phyloP scores from a whole-genome alignment of 2,329 filamentous ascomycete species.

The Lasiodiplodia citricola region DNA sequence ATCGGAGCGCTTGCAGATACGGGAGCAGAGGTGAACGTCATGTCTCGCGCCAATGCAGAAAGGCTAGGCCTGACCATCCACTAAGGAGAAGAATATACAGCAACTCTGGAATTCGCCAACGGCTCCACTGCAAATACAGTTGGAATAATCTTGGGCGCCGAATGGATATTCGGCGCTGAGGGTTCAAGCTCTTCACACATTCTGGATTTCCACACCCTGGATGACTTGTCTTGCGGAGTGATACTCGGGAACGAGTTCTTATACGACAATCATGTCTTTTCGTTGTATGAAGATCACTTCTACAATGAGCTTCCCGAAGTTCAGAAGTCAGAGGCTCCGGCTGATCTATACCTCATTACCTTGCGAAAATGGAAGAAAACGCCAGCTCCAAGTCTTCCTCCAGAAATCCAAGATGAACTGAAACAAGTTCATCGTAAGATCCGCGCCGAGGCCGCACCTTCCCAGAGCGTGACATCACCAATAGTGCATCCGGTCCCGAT shows the following conservation, averaged over 20 bases:
- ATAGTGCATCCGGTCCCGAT: too few species aligned
- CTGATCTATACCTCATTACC: too few species aligned
- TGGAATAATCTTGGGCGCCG: neutral
- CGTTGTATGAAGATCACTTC: neutral
- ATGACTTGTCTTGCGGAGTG: neutral
- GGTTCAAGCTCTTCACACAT: neutral
- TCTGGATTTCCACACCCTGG: neutral
- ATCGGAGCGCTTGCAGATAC: neutral
- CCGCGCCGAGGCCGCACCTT: too few species aligned
- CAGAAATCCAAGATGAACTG: too few species aligned
- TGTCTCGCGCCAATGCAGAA: neutral
- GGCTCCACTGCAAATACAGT: neutral
- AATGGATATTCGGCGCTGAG: neutral
- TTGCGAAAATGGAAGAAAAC: too few species aligned
- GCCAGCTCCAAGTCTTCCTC: too few species aligned
- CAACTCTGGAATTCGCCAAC: neutral
- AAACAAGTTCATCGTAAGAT: too few species aligned
- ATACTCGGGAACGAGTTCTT: neutral
- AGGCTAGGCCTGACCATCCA: neutral
- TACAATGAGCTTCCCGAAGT: neutral
- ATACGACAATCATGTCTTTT: neutral
- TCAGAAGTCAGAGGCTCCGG: too few species aligned
- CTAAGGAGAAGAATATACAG: neutral
- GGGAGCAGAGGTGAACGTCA: neutral
- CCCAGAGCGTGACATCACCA: too few species aligned